phyloP scores from a whole-genome alignment of 2,329 filamentous ascomycete genomes.

The Tolypocladium capitatum region DNA sequence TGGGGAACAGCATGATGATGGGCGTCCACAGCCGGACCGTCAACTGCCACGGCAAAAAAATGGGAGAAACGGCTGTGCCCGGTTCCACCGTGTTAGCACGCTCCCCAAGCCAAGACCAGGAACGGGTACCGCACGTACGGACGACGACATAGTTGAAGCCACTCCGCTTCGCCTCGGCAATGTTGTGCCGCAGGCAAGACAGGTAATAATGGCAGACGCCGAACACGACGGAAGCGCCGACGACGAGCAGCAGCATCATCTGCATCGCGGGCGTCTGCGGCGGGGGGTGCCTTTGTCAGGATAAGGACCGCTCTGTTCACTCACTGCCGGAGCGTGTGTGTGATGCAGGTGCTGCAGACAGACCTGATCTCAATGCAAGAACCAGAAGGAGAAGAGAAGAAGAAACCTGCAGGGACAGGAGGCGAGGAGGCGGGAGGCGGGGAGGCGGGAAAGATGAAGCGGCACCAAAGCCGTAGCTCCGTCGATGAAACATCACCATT shows the following conservation, averaged over 20 bases:
- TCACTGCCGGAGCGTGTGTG: no score
- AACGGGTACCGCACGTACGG: slow-evolving; percentile 31
- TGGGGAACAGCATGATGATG: slow-evolving; percentile 41
- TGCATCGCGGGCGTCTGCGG: slow-evolving; percentile 11
- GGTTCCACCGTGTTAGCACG: not conserved
- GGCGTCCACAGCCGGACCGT: slow-evolving; percentile 40
- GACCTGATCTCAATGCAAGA: not conserved
- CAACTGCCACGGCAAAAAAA: slow-evolving; percentile 42
- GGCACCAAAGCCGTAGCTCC: no score
- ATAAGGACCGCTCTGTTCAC: no score
- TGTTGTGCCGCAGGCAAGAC: slow-evolving; percentile 27
- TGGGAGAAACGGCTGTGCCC: slow-evolving; percentile 30
- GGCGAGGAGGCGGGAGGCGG: no score
- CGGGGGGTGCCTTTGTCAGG: not conserved
- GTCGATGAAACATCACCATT: no score
- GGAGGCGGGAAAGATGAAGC: no score
- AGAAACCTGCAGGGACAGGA: no score
- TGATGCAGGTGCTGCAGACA: not conserved
- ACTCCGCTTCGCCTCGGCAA: slow-evolving; percentile 34
- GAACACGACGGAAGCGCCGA: slow-evolving; percentile 21
- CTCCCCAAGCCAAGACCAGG: not conserved
- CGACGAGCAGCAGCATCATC: slow-evolving; percentile 19
- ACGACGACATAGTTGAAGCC: slow-evolving; percentile 39
- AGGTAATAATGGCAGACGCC: slow-evolving; percentile 15
- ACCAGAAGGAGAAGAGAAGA: no score